Conservation (phyloP, 352 stramenopile species). For the Blastocystis sp. region DNA sequence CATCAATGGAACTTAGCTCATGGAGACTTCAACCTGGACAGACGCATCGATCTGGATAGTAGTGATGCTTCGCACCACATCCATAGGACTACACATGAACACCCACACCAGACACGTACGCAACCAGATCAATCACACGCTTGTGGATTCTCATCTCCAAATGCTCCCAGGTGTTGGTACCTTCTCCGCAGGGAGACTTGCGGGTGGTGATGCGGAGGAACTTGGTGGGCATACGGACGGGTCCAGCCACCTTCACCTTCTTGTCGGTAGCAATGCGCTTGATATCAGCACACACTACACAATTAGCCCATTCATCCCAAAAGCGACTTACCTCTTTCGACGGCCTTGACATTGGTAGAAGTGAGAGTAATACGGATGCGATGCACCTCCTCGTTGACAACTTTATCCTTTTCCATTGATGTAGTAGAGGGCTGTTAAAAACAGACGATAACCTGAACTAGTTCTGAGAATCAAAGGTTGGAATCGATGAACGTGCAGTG, state of each 20-base stretch:
- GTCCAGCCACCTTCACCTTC: conserved; percentile 93
- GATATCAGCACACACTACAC: conserved; percentile 86
- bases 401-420: conserved; percentile 59
- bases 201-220: conserved; percentile 93
- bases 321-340: conserved; percentile 83
- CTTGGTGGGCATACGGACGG: conserved; percentile 97
- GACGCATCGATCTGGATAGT: conserved; percentile 74
- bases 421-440: conserved; percentile 55
- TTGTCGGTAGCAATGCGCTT: conserved; percentile 95
- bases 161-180: conserved; percentile 85
- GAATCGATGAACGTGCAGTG: not conserved
- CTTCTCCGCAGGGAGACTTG: conserved; percentile 90
- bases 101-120: conserved; percentile 56
- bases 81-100: conserved; percentile 71
- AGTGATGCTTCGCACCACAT: conserved; percentile 99
- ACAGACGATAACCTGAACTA: conserved; percentile 56
- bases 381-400: conserved; percentile 70
- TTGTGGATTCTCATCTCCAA: conserved; percentile 99
- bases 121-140: conserved; percentile 96
- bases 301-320: not conserved
- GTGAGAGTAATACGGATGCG: conserved; percentile 98
- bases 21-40: conserved; percentile 46
- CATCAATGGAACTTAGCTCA: conserved; percentile 15
- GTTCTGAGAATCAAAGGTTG: not conserved
- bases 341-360: conserved; percentile 95